phyloP scores from a whole-genome alignment of 768 basidiomycete genomes.

The Kwoniella bestiolae region DNA sequence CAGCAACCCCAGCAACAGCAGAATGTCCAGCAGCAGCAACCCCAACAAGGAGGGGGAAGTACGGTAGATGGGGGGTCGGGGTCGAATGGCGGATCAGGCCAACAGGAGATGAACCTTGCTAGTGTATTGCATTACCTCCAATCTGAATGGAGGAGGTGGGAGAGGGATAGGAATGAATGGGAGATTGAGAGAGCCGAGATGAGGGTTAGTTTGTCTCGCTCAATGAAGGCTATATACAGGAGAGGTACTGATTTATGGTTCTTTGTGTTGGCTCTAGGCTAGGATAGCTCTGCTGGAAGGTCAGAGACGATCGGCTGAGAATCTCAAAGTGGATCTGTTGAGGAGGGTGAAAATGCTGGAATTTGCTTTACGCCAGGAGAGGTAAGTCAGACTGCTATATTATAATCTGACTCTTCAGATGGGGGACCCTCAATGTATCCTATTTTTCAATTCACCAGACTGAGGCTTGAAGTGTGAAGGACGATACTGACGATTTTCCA shows the following conservation, averaged over 20 bases:
- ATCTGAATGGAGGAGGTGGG: conserved; percentile 96
- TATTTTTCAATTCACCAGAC: no score
- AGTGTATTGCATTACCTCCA: conserved; percentile 96
- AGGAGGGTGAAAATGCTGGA: conserved; percentile 99
- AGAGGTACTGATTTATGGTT: not conserved
- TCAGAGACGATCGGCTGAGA: conserved; percentile 94
- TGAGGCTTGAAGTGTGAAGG: not conserved
- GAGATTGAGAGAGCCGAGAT: conserved; percentile 99
- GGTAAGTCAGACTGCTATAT: conserved; percentile 64
- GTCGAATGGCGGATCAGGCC: conserved; percentile 21
- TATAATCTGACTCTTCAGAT: no score
- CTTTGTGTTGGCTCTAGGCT: conserved; percentile 64
- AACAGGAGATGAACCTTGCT: conserved; percentile 80
- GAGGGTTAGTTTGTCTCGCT: conserved; percentile 67
- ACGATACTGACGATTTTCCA: not conserved
- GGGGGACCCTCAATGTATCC: no score
- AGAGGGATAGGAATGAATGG: conserved; percentile 99
- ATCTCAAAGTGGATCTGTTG: conserved; percentile 92
- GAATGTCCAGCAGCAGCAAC: conserved; percentile 14
- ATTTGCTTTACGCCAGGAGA: conserved; percentile 92
- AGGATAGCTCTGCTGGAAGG: conserved; percentile 97
- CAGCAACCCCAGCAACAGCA: conserved; percentile 57
- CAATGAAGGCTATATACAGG: no score
- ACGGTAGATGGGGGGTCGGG: conserved; percentile 31
- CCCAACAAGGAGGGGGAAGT: conserved; percentile 21